A percentile compares a stretch with the other conserved stretches of the same genome.
Evolutionary conservation across 2,329 filamentous ascomycete species (phyloP).

Genomic region (Aspergillus hortae): DNA sequence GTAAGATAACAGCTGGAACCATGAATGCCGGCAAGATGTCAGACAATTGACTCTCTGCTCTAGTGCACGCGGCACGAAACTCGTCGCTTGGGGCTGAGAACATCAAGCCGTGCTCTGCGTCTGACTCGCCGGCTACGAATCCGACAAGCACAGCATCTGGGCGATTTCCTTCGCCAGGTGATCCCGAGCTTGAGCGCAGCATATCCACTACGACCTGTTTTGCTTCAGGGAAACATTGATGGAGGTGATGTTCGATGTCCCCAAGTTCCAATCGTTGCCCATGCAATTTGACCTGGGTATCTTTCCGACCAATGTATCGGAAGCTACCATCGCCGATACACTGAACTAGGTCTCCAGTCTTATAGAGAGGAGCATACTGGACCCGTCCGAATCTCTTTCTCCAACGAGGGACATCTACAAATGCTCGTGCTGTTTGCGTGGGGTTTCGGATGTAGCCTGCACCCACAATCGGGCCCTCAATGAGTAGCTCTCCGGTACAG

Average conservation of each 20-base stretch:
- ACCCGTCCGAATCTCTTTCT: not conserved
- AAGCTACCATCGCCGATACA: slow-evolving; percentile 20
- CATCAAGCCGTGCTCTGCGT: slow-evolving; percentile 24
- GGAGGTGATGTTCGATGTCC: slow-evolving; percentile 3
- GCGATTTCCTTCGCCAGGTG: not conserved
- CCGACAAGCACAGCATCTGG: not conserved
- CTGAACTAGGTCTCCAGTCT: slow-evolving; percentile 26
- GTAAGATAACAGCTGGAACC: slow-evolving; percentile 2
- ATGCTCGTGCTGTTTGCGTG: slow-evolving; percentile 9
- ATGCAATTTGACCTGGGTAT: slow-evolving; percentile 7
- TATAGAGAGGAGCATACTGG: slow-evolving; percentile 15
- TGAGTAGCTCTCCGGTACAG: slow-evolving; percentile 2
- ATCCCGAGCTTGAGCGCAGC: not conserved
- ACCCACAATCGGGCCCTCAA: slow-evolving; percentile 3
- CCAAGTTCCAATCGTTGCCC: slow-evolving; percentile 8
- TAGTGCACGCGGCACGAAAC: slow-evolving; percentile 23
- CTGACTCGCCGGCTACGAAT: slow-evolving; percentile 12
- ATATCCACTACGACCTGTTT: slow-evolving; percentile 2
- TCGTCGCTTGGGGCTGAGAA: slow-evolving; percentile 29
- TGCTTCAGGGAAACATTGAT: not conserved
- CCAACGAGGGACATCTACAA: slow-evolving; percentile 23
- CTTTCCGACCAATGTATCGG: slow-evolving; percentile 3
- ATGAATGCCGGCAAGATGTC: slow-evolving; percentile 2
- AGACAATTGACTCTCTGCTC: not conserved
- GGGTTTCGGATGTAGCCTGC: slow-evolving; percentile 16